Conservation (phyloP, 2,329 filamentous ascomycete genomes). For the Aspergillus fumigatiaffinis region DNA sequence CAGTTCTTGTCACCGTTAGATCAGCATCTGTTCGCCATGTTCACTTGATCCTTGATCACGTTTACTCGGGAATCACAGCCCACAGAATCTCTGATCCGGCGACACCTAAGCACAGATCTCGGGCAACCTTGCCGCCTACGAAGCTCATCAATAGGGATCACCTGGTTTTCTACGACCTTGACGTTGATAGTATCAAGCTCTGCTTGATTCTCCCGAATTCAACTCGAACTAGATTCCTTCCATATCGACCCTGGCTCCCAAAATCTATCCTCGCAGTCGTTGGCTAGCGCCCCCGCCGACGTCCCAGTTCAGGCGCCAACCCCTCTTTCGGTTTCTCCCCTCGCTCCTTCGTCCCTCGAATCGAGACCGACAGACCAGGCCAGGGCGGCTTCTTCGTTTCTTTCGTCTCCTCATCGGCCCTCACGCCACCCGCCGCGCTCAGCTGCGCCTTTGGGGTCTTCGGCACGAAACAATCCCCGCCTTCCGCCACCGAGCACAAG, state of each 20-base stretch:
- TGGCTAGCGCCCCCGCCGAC: constrained; percentile 17
- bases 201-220: neutral
- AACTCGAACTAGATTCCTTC: neutral
- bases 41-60: no score
- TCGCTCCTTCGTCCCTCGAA: constrained; percentile 9
- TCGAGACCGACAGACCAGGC: constrained; percentile 13
- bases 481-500: constrained; percentile 68
- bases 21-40: neutral
- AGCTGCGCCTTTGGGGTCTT: constrained; percentile 64
- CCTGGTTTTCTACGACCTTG: neutral
- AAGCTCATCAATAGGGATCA: neutral
- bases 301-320: constrained; percentile 13
- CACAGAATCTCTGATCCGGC: no score
- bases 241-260: constrained; percentile 24
- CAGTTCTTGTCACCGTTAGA: neutral
- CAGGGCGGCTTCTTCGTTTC: constrained; percentile 44
- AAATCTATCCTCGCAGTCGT: constrained; percentile 15
- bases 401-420: constrained; percentile 62
- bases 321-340: constrained; percentile 11
- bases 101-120: no score
- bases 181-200: neutral
- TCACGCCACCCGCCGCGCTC: constrained; percentile 59
- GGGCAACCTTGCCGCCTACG: no score
- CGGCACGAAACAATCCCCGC: constrained; percentile 70
- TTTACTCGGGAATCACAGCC: no score